Conservation (phyloP, 1,284 basidiomycete species). For the Ganoderma sp. region DNA sequence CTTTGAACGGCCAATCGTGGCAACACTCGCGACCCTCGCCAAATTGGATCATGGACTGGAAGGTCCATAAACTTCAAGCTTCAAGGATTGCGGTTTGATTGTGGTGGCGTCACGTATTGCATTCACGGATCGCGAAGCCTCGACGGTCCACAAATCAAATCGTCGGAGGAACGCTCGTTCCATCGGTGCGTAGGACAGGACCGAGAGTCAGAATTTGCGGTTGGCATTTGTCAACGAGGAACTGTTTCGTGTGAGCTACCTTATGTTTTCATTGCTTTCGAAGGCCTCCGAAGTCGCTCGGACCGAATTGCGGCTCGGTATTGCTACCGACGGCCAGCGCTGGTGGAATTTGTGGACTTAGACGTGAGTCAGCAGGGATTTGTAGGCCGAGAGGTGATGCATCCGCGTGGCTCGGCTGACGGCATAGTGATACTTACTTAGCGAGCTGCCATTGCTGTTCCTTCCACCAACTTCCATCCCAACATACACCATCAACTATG, state of each 20-base stretch:
- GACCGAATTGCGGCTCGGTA: not conserved
- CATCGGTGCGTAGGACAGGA: not conserved
- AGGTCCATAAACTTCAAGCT: not conserved
- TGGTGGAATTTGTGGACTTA: not conserved
- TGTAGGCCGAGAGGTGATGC: not conserved
- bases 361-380: not conserved
- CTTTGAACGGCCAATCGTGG: not conserved
- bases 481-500: slow-evolving; percentile 29
- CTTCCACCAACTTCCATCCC: not conserved
- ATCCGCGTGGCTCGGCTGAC: not conserved
- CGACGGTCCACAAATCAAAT: no score
- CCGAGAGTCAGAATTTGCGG: not conserved
- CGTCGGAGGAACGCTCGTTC: no score
- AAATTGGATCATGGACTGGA: not conserved
- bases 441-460: not conserved
- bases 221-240: not conserved
- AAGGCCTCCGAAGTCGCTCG: not conserved
- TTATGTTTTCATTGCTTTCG: not conserved
- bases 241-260: not conserved
- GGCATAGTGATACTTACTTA: not conserved
- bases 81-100: not conserved
- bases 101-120: not conserved
- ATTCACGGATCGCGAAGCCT: no score
- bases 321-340: no score
- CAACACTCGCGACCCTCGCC: not conserved